These are phyloP conservation scores for Pseudocercospora fijiensis DNA, from an alignment of 2,329 filamentous ascomycete species.

Conservation along the genomic window DNA sequence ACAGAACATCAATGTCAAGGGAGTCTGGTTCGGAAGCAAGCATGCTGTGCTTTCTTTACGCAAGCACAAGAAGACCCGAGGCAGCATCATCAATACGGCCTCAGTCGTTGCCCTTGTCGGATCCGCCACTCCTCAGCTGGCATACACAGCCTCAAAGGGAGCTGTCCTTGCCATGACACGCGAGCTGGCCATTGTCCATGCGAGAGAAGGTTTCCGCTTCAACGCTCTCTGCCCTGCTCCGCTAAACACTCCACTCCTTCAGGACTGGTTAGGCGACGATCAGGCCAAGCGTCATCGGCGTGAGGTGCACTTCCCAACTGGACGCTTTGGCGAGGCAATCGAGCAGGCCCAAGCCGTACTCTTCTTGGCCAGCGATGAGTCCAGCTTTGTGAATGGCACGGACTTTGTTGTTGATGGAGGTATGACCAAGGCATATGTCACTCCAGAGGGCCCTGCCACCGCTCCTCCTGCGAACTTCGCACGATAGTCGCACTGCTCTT, in stretches of 20 bases:
- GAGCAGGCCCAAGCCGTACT: slow-evolving; percentile 89
- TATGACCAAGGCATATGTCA: slow-evolving; percentile 87
- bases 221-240: slow-evolving; percentile 88
- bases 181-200: slow-evolving; percentile 88
- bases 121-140: slow-evolving; percentile 81
- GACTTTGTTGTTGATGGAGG: slow-evolving; percentile 96
- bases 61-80: slow-evolving; percentile 73
- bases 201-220: slow-evolving; percentile 84
- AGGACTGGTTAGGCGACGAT: slow-evolving; percentile 92
- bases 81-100: slow-evolving; percentile 88
- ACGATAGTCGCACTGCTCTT: slow-evolving; percentile 22
- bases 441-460: slow-evolving; percentile 58
- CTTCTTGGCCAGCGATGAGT: slow-evolving; percentile 84
- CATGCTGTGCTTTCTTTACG: slow-evolving; percentile 82
- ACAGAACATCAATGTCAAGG: slow-evolving; percentile 93
- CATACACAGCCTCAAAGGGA: slow-evolving; percentile 92
- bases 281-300: slow-evolving; percentile 74
- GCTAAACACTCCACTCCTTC: slow-evolving; percentile 84
- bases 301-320: slow-evolving; percentile 85
- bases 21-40: slow-evolving; percentile 95
- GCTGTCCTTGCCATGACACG: slow-evolving; percentile 87
- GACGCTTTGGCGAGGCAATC: slow-evolving; percentile 87
- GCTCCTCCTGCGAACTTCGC: slow-evolving; percentile 47
- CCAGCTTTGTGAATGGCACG: slow-evolving; percentile 83
- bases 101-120: slow-evolving; percentile 86